These are phyloP conservation scores for Neltuma alba DNA, from an alignment of 306 rosid genomes.

Conservation along the genomic window DNA sequence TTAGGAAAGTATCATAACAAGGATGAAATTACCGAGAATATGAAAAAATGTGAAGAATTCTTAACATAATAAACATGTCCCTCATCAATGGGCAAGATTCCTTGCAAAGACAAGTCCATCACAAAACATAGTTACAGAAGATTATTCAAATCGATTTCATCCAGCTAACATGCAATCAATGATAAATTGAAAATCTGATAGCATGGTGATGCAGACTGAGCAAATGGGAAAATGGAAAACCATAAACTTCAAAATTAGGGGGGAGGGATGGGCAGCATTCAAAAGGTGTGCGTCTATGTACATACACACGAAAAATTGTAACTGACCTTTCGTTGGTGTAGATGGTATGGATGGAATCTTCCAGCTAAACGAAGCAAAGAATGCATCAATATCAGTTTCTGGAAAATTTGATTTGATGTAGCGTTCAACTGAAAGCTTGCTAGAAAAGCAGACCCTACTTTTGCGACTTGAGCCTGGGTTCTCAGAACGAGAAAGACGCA, in stretches of 20 bases:
- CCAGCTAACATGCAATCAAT: not conserved
- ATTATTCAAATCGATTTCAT: not conserved
- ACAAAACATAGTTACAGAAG: not conserved
- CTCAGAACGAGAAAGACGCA: conserved; percentile 29
- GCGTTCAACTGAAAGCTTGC: conserved; percentile 76
- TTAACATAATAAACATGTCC: not conserved
- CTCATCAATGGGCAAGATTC: not conserved
- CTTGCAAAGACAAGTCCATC: not conserved
- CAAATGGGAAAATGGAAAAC: not conserved
- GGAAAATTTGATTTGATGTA: conserved; percentile 57
- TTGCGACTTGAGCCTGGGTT: conserved; percentile 26
- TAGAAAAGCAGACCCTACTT: conserved; percentile 50
- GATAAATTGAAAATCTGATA: not conserved
- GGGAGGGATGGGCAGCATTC: no score
- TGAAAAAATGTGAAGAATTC: not conserved
- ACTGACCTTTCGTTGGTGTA: conserved; percentile 4
- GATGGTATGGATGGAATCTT: conserved; percentile 61
- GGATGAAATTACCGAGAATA: not conserved
- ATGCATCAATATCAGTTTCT: conserved; percentile 44
- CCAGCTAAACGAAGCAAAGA: conserved; percentile 80
- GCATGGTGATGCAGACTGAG: not conserved
- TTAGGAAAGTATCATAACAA: not conserved
- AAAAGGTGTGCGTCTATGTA: no score
- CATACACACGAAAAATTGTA: not conserved
- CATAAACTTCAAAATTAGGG: no score